Percentiles rank a stretch among this genome's conserved stretches.
These are phyloP conservation scores for Carallia pectinifolia DNA, from an alignment of 345 rosid genomes.

Conservation along the genomic window DNA sequence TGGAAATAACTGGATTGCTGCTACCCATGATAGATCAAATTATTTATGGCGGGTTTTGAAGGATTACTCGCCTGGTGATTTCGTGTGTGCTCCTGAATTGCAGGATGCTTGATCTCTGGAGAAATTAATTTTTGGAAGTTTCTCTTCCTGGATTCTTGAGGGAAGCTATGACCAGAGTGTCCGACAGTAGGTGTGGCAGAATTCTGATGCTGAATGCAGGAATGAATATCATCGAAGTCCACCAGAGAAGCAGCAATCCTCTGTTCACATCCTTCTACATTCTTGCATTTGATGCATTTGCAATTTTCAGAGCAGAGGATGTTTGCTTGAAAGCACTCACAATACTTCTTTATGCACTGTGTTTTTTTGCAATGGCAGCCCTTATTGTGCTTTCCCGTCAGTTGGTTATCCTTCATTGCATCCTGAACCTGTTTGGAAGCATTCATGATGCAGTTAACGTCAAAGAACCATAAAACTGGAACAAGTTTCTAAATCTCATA, in stretches of 20 bases:
- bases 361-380: conserved; percentile 61
- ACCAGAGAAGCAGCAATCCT: conserved; percentile 4
- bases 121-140: conserved; percentile 28
- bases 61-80: conserved; percentile 21
- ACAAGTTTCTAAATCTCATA: background rate
- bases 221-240: conserved; percentile 5
- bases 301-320: conserved; percentile 48
- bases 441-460: conserved; percentile 3
- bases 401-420: conserved; percentile 20
- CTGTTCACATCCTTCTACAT: conserved; percentile 6
- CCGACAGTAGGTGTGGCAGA: conserved; percentile 21
- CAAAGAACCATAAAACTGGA: background rate
- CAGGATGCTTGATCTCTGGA: conserved; percentile 19
- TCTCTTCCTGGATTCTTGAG: conserved; percentile 35
- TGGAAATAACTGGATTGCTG: background rate
- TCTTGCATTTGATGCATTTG: conserved; percentile 38
- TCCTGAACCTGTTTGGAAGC: conserved; percentile 25
- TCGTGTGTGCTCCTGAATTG: conserved; percentile 19
- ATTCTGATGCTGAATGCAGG: conserved; percentile 19
- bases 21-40: conserved; percentile 6
- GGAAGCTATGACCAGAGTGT: conserved; percentile 17
- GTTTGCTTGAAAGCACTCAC: conserved; percentile 62
- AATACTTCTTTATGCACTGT: conserved; percentile 51
- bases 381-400: conserved; percentile 33
- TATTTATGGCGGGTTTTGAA: background rate